A percentile compares a stretch with the other conserved stretches of the same genome.
Conservation (phyloP, 148 eudicot genomes). For the Nepenthes gracilis region DNA sequence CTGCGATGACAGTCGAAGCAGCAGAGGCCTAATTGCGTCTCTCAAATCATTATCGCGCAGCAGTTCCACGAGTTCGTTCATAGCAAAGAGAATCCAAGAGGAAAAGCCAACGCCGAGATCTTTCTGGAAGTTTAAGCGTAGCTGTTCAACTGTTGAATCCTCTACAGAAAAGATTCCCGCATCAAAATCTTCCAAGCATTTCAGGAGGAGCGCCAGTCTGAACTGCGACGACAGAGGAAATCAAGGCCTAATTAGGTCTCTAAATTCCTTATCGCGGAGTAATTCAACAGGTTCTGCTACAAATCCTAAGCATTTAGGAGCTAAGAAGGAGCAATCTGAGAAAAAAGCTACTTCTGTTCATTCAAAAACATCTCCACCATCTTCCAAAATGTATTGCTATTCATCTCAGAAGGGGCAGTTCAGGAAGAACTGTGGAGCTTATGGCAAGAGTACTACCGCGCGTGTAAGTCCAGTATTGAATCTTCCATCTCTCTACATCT, state of each 20-base stretch:
- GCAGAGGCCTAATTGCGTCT: slow-evolving; percentile 17
- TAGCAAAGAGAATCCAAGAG: slow-evolving; percentile 17
- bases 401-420: slow-evolving; percentile 20
- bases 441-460: slow-evolving; percentile 15
- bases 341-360: too few relatives aligned
- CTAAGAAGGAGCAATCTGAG: slow-evolving; percentile 16
- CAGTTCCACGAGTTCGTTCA: slow-evolving; percentile 19
- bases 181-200: neutral
- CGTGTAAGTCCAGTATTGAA: slow-evolving; percentile 53
- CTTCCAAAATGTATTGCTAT: neutral
- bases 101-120: slow-evolving; percentile 34
- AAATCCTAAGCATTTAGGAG: neutral
- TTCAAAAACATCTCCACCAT: too few relatives aligned
- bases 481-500: slow-evolving; percentile 41
- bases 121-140: slow-evolving; percentile 46
- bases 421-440: slow-evolving; percentile 26
- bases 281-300: slow-evolving; percentile 74
- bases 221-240: slow-evolving; percentile 20
- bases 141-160: slow-evolving; percentile 9
- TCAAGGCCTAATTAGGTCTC: slow-evolving; percentile 25
- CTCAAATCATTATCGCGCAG: slow-evolving; percentile 18
- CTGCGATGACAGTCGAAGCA: slow-evolving; percentile 7
- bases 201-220: slow-evolving; percentile 36
- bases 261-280: slow-evolving; percentile 41
- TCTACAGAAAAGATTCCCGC: too few relatives aligned